Base-by-base conservation (phyloP, 805 yeast genomes). In the Yamadazyma olivae region DNA sequence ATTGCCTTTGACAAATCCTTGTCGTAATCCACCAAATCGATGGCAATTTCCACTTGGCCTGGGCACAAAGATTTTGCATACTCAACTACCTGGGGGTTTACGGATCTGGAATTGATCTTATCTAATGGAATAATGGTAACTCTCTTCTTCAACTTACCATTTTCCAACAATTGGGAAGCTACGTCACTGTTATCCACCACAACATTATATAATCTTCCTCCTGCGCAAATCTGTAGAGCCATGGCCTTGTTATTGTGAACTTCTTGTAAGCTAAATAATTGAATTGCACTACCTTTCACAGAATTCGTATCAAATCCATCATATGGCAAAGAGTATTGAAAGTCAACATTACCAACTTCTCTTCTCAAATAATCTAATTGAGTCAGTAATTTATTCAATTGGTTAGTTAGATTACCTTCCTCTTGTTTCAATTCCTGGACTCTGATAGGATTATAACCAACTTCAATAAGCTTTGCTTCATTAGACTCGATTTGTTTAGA, bases 181-280 rank as follows among this genome's bases (percentile, higher is more conserved):
- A 87, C 82, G 14, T 67, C 77, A 40, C 91, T 95, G 43, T 77
- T 81, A 49, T 89, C 97, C 20, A 95, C 98, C 33, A 93, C 88
- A 23, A 95, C 85, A 51, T 90, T 89, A 57, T 79, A 95, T 20
- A 95, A 60, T 48, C 90, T 71, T 4, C 91, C 95, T 32, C 99
- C 99, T 2, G 97, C 99, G 55, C 95, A 83, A 2, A 87, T 83
- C 59, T 93, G 97, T 23, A 93, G 65, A 1, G 99, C 99, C 17
- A 81, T 70, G 1, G 95, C 82, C 36, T 81, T 78, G 17, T 75
- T 74, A 36, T 61, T 54, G 32, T 82, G 76, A 1, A 67, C 54
- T 29, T 80, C 78, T 13, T 74, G 73, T 15, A 93, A 54, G 1
- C 70, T 59, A 54, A 95, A 88, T 33, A 93, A 63, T 52, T 85